phyloP scores from a whole-genome alignment of 2,329 filamentous ascomycete species.

The Plenodomus lindquistii region DNA sequence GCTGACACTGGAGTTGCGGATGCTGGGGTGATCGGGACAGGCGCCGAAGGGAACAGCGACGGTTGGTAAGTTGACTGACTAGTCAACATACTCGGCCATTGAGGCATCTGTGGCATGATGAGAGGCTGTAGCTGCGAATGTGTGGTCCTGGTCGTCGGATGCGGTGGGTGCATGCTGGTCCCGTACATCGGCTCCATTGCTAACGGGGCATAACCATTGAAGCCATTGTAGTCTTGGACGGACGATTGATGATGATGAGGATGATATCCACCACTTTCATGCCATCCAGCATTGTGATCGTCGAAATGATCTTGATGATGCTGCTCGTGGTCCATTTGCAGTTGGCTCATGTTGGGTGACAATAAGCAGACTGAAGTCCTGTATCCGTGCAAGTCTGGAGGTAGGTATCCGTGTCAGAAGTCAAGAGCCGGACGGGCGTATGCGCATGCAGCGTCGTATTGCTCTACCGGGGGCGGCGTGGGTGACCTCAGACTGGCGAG shows the following conservation, averaged over 20 bases:
- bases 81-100: constrained; percentile 49
- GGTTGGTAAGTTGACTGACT: constrained; percentile 48
- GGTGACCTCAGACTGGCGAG: constrained; percentile 37
- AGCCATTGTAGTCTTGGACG: constrained; percentile 47
- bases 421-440: constrained; percentile 35
- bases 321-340: constrained; percentile 49
- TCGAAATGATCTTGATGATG: constrained; percentile 42
- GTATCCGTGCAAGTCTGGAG: constrained; percentile 30
- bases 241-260: constrained; percentile 47
- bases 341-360: constrained; percentile 43
- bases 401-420: constrained; percentile 33
- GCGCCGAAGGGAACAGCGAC: constrained; percentile 42
- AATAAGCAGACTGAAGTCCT: constrained; percentile 16
- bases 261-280: constrained; percentile 34
- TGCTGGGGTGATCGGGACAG: constrained; percentile 43
- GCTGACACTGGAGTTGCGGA: constrained; percentile 47
- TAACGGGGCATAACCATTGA: constrained; percentile 42
- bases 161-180: constrained; percentile 45
- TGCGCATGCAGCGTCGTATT: constrained; percentile 34
- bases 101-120: constrained; percentile 45
- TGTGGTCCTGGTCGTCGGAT: constrained; percentile 37
- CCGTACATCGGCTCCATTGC: constrained; percentile 48
- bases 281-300: constrained; percentile 39
- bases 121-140: constrained; percentile 48
- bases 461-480: constrained; percentile 35